Evolutionary conservation across 805 yeast genomes (phyloP), one percentile per base, ranked within the genome.

Genomic region (Hanseniaspora lachancei): DNA sequence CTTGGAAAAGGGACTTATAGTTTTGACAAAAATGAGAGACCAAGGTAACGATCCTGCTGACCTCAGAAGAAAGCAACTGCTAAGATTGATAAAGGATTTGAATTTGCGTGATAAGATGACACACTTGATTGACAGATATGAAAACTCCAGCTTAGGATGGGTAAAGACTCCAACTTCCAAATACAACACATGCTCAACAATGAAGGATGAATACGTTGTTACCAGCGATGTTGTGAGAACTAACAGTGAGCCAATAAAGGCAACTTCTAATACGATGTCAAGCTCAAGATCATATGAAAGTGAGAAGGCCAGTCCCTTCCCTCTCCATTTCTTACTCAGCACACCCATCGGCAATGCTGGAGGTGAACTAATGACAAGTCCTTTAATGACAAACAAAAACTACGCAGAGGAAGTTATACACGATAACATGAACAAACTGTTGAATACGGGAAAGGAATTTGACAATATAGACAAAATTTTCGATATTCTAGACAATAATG

Each of bases 31-130:
- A 62, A 85, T 85, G 93, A 77, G 84, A 62, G 79, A 79, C 57
- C 68, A 84, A 50, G 93, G 93, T 1, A 85, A 85, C 63, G 83
- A 83, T 64, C 91, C 93, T 1, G 91, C 93, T 0, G 84, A 85
- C 7, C 66, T 84, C 27, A 73, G 91, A 64, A 71, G 88, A 56
- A 86, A 84, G 0, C 95, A 85, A 62, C 67, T 85, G 29, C 68
- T 85, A 57, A 81, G 81, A 59, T 70, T 85, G 57, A 76, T 84
- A 63, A 72, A 78, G 35, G 77, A 84, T 15, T 67, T 85, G 48
- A 89, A 85, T 64, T 82, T 84, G 66, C 80, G 80, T 66, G 82
- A 82, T 5, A 74, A 78, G 10, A 80, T 84, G 83, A 65, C 67
- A 29, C 77, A 74, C 23, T 70, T 84, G 46, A 72, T 83, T 5